These are phyloP conservation scores for Solanum stenotomum DNA, from an alignment of 257 asterid species.

Conservation along the genomic window DNA sequence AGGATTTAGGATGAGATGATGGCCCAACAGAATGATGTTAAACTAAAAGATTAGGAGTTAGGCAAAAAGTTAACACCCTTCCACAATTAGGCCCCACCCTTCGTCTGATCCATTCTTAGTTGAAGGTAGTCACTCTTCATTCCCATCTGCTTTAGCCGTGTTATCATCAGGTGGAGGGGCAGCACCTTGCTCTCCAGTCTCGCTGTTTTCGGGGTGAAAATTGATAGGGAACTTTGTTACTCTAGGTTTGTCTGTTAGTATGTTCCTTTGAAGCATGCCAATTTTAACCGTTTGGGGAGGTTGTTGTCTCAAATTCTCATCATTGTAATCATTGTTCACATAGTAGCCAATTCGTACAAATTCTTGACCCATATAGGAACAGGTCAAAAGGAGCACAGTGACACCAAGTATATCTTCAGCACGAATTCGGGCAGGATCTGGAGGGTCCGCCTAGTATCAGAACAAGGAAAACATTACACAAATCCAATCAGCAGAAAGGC, in stretches of 20 bases:
- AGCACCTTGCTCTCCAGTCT: constrained; percentile 46
- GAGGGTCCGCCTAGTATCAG: constrained; percentile 72
- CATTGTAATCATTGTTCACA: constrained; percentile 82
- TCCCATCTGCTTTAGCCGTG: constrained; percentile 39
- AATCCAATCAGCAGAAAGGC: not conserved
- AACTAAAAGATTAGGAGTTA: not conserved
- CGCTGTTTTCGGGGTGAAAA: constrained; percentile 59
- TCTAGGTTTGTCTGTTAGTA: constrained; percentile 80
- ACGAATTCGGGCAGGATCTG: constrained; percentile 83
- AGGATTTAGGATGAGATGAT: not conserved
- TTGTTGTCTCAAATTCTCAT: constrained; percentile 73
- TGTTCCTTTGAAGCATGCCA: constrained; percentile 76
- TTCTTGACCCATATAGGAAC: constrained; percentile 92
- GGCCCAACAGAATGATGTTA: not conserved
- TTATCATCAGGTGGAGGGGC: constrained; percentile 36
- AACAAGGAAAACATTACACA: not conserved
- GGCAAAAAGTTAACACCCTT: not conserved
- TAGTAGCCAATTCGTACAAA: constrained; percentile 91
- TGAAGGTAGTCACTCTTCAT: constrained; percentile 24
- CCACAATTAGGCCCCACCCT: not conserved
- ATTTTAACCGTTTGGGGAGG: constrained; percentile 80
- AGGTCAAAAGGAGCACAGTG: constrained; percentile 80
- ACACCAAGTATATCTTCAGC: constrained; percentile 91
- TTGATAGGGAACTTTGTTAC: constrained; percentile 90
- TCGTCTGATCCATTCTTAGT: not conserved